These are phyloP conservation scores for Mycocentrospora acerina DNA, from an alignment of 2,329 filamentous ascomycete species.

Conservation along the genomic window DNA sequence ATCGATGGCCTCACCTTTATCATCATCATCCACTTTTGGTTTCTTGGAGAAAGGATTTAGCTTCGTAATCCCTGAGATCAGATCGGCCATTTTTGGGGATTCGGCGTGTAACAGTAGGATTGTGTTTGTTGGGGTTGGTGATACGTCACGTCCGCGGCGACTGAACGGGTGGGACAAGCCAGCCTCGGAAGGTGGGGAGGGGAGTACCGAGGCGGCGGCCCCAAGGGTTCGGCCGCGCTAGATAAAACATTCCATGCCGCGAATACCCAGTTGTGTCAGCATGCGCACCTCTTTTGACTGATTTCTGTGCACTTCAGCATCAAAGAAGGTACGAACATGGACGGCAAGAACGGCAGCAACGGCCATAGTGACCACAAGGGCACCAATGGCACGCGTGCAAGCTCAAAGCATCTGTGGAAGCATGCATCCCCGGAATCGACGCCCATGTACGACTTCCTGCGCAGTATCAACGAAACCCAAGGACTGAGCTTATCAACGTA, in stretches of 20 bases:
- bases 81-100: slow-evolving; percentile 28
- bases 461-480: slow-evolving; percentile 68
- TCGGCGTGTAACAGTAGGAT: too few species aligned
- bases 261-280: too few species aligned
- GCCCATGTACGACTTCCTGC: slow-evolving; percentile 71
- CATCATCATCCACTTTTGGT: slow-evolving; percentile 45
- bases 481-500: slow-evolving; percentile 65
- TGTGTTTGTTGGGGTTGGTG: too few species aligned
- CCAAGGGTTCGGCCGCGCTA: too few species aligned
- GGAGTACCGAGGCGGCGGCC: too few species aligned
- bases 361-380: slow-evolving; percentile 13
- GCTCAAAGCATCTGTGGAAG: slow-evolving; percentile 60
- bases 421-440: slow-evolving; percentile 68
- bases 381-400: slow-evolving; percentile 24
- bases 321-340: neutral
- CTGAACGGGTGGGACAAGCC: too few species aligned
- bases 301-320: too few species aligned
- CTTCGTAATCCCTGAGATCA: slow-evolving; percentile 36
- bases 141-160: too few species aligned
- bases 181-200: too few species aligned
- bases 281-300: too few species aligned
- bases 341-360: slow-evolving; percentile 7
- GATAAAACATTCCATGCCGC: too few species aligned
- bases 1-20: slow-evolving; percentile 59
- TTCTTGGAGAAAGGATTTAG: slow-evolving; percentile 36